Conservation (phyloP, 139 green algal genomes). For the Chlorella sp. region DNA sequence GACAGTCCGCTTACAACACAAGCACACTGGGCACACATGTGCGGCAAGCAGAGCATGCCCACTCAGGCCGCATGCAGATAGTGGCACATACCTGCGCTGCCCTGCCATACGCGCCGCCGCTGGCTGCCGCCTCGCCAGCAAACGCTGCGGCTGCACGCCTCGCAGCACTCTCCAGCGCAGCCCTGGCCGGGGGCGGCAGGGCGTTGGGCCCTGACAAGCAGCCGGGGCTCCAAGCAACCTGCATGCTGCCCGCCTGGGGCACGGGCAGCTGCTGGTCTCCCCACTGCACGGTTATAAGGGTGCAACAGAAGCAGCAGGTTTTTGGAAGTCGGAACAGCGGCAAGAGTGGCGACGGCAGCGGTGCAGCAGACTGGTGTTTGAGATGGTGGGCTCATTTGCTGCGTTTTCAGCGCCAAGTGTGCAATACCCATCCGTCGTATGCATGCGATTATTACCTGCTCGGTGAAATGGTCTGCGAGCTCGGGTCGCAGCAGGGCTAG, state of each 20-base stretch:
- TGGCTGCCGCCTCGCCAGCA: background rate
- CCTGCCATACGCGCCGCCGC: background rate
- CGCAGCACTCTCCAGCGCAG: background rate
- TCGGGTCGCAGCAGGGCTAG: too few species aligned
- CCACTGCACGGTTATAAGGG: background rate
- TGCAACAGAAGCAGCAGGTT: too few species aligned
- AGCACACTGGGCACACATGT: too few species aligned
- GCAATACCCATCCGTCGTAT: too few species aligned
- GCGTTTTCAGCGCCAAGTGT: too few species aligned
- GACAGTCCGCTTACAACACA: background rate
- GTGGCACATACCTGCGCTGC: background rate
- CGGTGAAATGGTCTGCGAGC: too few species aligned
- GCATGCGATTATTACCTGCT: too few species aligned
- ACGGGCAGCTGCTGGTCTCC: background rate
- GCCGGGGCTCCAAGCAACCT: background rate
- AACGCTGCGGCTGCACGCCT: background rate
- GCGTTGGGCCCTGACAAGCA: background rate
- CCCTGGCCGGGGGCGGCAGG: background rate
- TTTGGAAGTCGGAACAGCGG: too few species aligned
- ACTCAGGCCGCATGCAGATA: background rate
- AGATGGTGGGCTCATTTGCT: too few species aligned
- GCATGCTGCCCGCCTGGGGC: background rate
- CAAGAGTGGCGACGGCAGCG: too few species aligned
- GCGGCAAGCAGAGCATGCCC: too few species aligned
- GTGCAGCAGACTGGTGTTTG: too few species aligned